Conservation (phyloP, 2,329 filamentous ascomycete species). For the Phyllosticta citrichinensis region DNA sequence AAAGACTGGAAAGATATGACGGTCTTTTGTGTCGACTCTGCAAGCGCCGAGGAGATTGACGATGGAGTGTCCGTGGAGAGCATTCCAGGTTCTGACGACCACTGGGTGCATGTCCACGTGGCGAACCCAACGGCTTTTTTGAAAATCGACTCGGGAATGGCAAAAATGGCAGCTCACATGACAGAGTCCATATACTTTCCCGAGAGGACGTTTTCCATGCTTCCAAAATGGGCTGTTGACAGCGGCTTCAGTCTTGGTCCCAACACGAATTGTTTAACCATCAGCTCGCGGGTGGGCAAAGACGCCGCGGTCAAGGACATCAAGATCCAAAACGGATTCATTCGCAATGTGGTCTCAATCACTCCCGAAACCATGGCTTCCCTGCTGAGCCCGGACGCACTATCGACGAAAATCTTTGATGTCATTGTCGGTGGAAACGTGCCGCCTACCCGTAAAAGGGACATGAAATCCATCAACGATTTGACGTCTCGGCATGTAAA, state of each 20-base stretch:
- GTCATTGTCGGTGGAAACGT: slow-evolving; percentile 25
- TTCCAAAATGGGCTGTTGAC: slow-evolving; percentile 41
- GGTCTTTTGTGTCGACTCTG: slow-evolving; percentile 65
- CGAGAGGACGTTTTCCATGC: slow-evolving; percentile 46
- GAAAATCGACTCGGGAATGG: slow-evolving; percentile 46
- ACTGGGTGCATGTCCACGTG: slow-evolving; percentile 70
- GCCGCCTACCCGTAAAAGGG: slow-evolving; percentile 8
- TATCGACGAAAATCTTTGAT: slow-evolving; percentile 10
- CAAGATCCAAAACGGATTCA: slow-evolving; percentile 42
- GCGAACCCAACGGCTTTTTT: slow-evolving; percentile 70
- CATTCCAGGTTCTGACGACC: slow-evolving; percentile 42
- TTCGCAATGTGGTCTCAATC: slow-evolving; percentile 45
- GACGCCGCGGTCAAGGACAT: slow-evolving; percentile 45
- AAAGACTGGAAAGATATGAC: slow-evolving; percentile 49
- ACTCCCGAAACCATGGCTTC: slow-evolving; percentile 33
- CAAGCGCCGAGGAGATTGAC: slow-evolving; percentile 60
- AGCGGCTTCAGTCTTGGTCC: slow-evolving; percentile 43
- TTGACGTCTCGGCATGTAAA: slow-evolving; percentile 14
- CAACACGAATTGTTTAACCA: slow-evolving; percentile 49
- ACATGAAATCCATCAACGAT: neutral
- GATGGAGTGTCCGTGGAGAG: slow-evolving; percentile 66
- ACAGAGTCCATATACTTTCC: slow-evolving; percentile 48
- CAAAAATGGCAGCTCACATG: slow-evolving; percentile 51
- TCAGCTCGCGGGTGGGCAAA: slow-evolving; percentile 46
- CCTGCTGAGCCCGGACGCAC: slow-evolving; percentile 2